Base-by-base conservation (phyloP, 768 basidiomycete species). In the Dictyophora rubrovolvata region DNA sequence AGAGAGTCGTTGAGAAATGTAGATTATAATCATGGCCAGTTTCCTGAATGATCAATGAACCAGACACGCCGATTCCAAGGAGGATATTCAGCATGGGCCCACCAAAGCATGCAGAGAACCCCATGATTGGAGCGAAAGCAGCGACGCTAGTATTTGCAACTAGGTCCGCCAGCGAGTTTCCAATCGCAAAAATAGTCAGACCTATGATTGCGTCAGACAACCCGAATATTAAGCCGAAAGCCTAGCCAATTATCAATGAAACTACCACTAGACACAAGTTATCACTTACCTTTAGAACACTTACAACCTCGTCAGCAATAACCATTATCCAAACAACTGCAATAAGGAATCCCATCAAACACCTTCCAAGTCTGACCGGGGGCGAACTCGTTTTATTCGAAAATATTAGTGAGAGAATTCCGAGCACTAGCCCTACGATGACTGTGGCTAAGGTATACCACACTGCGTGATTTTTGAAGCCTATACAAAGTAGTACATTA, bases 261-360 rank as follows among this genome's bases (percentile, higher is more conserved):
- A 36, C 7, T 7, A 28, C 28, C 28, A 28, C 28, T 28, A 28
- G 28, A 51, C 18, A 63, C 48, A 21, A 51, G 48, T 6, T 21
- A 14, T 10, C 23, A 64, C 79, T 59, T 49, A 94, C 94, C 75
- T 87, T 85, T 10, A 98, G 78, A 11, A 97, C 85, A 52, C 87
- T 80, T 33, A 98, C 93, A 1, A 95, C 93, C 69, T 97, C 94
- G 68, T 96, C 93, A 1, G 94, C 93, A 52, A 98, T 93, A 6
- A 89, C 93, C 84, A 97, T 94, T 65, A 99, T 97, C 95, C 96
- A 99, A 8, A 97, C 85, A 61, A 97, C 82, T 2, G 93, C 79
- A 23, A 95, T 86, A 20, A 85, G 69, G 73, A 99, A 99, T 0
- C 96, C 95, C 78, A 94, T 85, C 21, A 84, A 86, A 67, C 92